A percentile compares a stretch with the other conserved stretches of the same genome.
These are phyloP conservation scores for Hypoxylon rickii DNA, from an alignment of 495 filamentous ascomycete species.

Conservation along the genomic window DNA sequence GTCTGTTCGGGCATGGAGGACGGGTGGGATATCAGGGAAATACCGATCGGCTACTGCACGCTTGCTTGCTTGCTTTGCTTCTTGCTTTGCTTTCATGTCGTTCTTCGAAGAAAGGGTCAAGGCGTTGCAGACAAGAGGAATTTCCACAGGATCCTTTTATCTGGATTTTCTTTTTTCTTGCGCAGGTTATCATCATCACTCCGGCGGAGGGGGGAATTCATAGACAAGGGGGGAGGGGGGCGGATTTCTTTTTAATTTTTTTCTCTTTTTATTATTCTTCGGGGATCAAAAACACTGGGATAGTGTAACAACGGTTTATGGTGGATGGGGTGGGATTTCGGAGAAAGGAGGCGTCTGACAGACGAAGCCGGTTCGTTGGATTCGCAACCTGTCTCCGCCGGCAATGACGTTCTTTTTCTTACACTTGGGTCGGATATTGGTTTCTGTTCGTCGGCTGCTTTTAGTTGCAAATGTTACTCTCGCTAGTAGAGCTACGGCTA, in stretches of 20 bases:
- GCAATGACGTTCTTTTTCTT: too few species aligned
- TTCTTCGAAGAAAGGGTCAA: not conserved
- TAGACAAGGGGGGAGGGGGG: too few species aligned
- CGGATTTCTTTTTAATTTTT: conserved; percentile 1
- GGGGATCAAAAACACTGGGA: not conserved
- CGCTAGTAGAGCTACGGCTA: too few species aligned
- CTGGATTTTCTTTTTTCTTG: not conserved
- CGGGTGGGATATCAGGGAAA: conserved; percentile 3
- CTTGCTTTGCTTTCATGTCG: conserved; percentile 7
- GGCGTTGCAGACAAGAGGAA: conserved; percentile 14
- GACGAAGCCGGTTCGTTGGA: too few species aligned
- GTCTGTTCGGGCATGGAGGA: conserved; percentile 14
- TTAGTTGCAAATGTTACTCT: too few species aligned
- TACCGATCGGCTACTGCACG: conserved; percentile 5
- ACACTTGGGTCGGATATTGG: too few species aligned
- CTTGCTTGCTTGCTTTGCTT: too few species aligned
- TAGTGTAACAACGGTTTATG: not conserved
- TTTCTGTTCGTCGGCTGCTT: too few species aligned
- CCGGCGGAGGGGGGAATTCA: conserved; percentile 1
- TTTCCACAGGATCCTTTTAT: not conserved
- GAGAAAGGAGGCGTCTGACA: not conserved
- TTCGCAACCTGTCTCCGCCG: too few species aligned
- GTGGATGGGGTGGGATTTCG: not conserved
- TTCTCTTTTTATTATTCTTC: not conserved
- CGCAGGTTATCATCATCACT: too few species aligned